Evolutionary conservation across 257 asterid genomes (phyloP).

Genomic region (Vinca minor): DNA sequence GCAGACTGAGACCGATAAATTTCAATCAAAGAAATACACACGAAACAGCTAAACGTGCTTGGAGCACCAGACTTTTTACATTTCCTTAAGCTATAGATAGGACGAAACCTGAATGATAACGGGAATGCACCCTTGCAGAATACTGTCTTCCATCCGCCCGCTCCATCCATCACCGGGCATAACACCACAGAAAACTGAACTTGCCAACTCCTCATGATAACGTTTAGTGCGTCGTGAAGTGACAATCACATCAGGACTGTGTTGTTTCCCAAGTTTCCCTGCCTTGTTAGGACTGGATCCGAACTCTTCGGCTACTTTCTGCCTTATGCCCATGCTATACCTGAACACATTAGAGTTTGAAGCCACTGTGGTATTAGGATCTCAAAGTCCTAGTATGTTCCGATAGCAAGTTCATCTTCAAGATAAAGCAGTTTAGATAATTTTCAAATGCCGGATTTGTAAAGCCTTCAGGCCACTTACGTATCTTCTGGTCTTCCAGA

Average conservation of each 20-base stretch:
- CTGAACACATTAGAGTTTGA: conserved; percentile 28
- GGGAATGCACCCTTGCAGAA: conserved; percentile 92
- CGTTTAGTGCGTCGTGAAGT: conserved; percentile 57
- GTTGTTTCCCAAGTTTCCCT: conserved; percentile 89
- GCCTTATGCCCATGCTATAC: conserved; percentile 99
- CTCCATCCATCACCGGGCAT: conserved; percentile 99
- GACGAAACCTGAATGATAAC: conserved; percentile 90
- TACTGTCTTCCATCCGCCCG: conserved; percentile 97
- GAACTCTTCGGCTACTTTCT: conserved; percentile 83
- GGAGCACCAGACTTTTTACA: no score
- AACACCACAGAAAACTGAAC: conserved; percentile 81
- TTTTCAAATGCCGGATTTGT: conserved; percentile 8
- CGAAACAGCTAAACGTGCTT: neutral
- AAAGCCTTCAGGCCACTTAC: conserved; percentile 45
- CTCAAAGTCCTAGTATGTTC: neutral
- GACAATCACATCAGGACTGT: conserved; percentile 65
- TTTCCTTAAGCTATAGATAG: no score
- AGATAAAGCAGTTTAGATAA: conserved; percentile 9
- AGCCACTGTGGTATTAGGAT: no score
- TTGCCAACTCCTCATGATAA: conserved; percentile 68
- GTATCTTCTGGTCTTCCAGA: conserved; percentile 85
- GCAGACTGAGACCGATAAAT: no score
- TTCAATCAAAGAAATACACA: neutral
- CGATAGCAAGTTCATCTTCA: neutral
- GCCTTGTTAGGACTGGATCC: conserved; percentile 77